These are phyloP conservation scores for Digitaria exilis DNA, from an alignment of 202 grass and related monocot genomes.

Conservation along the genomic window DNA sequence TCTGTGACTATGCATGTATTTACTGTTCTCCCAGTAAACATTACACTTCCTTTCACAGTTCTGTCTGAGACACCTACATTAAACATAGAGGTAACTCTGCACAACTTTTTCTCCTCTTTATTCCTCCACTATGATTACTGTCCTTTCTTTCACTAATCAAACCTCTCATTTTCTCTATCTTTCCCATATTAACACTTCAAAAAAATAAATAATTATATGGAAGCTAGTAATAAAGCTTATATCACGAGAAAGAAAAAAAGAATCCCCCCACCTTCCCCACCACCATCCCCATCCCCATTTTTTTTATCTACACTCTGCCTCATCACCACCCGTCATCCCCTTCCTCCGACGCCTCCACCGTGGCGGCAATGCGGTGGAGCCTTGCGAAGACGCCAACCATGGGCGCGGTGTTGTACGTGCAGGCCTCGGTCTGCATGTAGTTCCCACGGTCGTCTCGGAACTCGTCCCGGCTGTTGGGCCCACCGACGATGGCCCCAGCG, in stretches of 20 bases:
- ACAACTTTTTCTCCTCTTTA: constrained; percentile 20
- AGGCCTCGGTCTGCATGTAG: constrained; percentile 93
- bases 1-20: constrained; percentile 28
- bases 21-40: constrained; percentile 32
- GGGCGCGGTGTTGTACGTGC: constrained; percentile 87
- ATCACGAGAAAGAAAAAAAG: constrained; percentile 58
- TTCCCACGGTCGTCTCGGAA: constrained; percentile 69
- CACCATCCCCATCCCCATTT: background rate
- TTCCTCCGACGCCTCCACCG: background rate
- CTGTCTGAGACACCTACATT: constrained; percentile 9
- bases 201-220: constrained; percentile 45
- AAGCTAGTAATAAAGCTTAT: constrained; percentile 35
- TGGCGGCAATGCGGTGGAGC: constrained; percentile 48
- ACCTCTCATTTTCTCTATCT: constrained; percentile 25
- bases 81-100: constrained; percentile 41
- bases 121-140: constrained; percentile 26
- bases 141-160: constrained; percentile 46
- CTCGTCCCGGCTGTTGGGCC: constrained; percentile 68
- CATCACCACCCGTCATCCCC: background rate
- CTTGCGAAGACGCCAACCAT: constrained; percentile 87
- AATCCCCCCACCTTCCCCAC: constrained; percentile 42
- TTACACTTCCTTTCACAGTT: constrained; percentile 24
- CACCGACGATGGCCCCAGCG: constrained; percentile 79
- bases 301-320: constrained; percentile 63
- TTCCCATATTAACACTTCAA: constrained; percentile 61